Evolutionary conservation across 768 basidiomycete species (phyloP), one percentile per base, ranked within the genome.

Genomic region (Russula abietina): DNA sequence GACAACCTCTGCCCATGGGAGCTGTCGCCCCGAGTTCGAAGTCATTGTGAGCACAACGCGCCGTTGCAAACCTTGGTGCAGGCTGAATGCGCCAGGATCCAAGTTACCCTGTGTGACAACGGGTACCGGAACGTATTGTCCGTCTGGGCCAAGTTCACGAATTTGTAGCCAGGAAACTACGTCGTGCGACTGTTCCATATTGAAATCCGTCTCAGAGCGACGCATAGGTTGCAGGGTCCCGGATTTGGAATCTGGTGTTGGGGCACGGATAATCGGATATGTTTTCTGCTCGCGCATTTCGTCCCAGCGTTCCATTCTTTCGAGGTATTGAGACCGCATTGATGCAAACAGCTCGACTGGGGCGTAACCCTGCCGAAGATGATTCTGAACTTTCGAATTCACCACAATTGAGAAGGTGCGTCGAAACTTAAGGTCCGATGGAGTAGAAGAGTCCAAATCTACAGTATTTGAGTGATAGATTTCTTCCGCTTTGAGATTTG

Each of bases 41-140:
- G 85, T 85, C 36, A 98, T 77, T 0, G 82, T 83, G 61, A 99
- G 73, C 39, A 81, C 75, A 55, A 99, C 74, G 14, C 91, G 84
- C 24, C 97, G 81, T 72, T 99, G 97, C 28, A 98, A 75, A 30
- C 97, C 97, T 75, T 99, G 97, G 69, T 91, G 94, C 22, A 98
- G 79, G 62, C 83, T 84, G 75, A 97, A 96, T 57, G 84, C 84
- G 17, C 94, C 93, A 6, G 88, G 84, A 73, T 96, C 94, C 57
- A 92, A 79, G 61, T 76, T 76, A 19, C 86, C 83, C 59, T 85
- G 83, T 2, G 90, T 86, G 50, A 92, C 74, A 11, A 98, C 92
- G 10, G 91, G 88, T 0, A 93, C 88, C 24, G 93, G 88, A 22
- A 77, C 75, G 72, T 97, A 98, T 50, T 86, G 79, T 24, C 97